Evolutionary conservation across 768 basidiomycete genomes (phyloP).

Genomic region (Kwoniella botswanensis): DNA sequence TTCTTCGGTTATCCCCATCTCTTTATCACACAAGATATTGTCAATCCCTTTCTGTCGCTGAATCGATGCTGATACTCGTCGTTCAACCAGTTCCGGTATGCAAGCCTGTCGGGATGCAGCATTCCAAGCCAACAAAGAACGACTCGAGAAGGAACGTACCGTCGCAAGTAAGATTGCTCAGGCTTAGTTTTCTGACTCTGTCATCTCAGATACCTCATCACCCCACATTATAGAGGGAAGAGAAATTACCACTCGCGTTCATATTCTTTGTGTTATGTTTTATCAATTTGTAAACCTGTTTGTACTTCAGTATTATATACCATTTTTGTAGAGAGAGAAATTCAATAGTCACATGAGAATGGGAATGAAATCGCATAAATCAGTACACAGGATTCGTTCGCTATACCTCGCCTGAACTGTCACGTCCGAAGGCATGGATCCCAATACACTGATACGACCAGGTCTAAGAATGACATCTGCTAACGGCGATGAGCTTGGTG

Average conservation of each 20-base stretch:
- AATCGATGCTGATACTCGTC: not conserved
- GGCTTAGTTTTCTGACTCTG: constrained; percentile 31
- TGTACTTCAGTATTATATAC: not conserved
- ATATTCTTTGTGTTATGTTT: not conserved
- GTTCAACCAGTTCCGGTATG: constrained; percentile 44
- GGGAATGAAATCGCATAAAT: too few species aligned
- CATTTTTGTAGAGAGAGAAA: not conserved
- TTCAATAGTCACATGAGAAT: not conserved
- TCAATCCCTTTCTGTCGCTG: not conserved
- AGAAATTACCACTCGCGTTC: not conserved
- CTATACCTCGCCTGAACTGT: too few species aligned
- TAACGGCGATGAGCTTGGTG: not conserved
- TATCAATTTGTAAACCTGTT: not conserved
- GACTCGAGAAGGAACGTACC: constrained; percentile 53
- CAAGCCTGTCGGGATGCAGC: constrained; percentile 57
- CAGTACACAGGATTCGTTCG: too few species aligned
- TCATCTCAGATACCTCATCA: constrained; percentile 2
- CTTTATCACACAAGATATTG: too few species aligned
- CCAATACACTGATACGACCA: too few species aligned
- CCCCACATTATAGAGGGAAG: constrained; percentile 14
- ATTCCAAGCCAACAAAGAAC: constrained; percentile 56
- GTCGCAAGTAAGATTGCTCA: constrained; percentile 56
- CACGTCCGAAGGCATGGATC: too few species aligned
- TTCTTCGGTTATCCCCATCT: too few species aligned
- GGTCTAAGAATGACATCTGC: not conserved